These are phyloP conservation scores for Penicillium italicum DNA, from an alignment of 2,329 filamentous ascomycete genomes.

Conservation along the genomic window DNA sequence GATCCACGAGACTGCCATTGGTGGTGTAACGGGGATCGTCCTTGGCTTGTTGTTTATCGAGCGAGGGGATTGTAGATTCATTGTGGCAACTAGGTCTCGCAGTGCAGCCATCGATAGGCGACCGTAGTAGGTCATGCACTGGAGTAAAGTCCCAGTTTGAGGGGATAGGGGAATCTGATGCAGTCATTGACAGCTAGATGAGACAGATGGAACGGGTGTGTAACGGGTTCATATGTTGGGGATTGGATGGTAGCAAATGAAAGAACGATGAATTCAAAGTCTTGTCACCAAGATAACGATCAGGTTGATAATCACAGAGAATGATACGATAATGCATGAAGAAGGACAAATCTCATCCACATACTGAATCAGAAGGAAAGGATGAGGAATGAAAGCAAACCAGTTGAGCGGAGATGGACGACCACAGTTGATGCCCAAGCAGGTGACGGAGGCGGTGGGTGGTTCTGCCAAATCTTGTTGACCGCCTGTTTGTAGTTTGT, in stretches of 20 bases:
- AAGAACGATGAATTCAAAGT: not conserved
- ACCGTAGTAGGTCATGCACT: constrained; percentile 44
- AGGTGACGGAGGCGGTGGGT: constrained; percentile 8
- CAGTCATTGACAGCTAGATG: constrained; percentile 29
- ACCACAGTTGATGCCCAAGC: not conserved
- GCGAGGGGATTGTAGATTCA: constrained; percentile 8
- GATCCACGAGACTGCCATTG: not conserved
- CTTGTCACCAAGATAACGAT: not conserved
- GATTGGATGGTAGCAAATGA: not conserved
- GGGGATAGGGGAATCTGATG: constrained; percentile 20
- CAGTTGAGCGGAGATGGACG: not conserved
- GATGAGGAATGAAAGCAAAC: not conserved
- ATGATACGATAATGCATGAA: not conserved
- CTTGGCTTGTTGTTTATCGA: constrained; percentile 7
- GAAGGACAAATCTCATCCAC: not conserved
- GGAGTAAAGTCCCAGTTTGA: constrained; percentile 46
- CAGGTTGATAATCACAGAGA: not conserved
- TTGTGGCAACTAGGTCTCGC: constrained; percentile 11
- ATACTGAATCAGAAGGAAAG: constrained; percentile 12
- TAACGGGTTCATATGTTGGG: not conserved
- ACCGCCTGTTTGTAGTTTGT: constrained; percentile 5
- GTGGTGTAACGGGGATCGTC: not conserved
- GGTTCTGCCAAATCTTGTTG: not conserved
- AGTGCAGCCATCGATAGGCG: constrained; percentile 24
- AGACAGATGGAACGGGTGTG: not conserved